These are phyloP conservation scores for Phlebiopsis gigantea DNA, from an alignment of 768 basidiomycete species.

Conservation along the genomic window DNA sequence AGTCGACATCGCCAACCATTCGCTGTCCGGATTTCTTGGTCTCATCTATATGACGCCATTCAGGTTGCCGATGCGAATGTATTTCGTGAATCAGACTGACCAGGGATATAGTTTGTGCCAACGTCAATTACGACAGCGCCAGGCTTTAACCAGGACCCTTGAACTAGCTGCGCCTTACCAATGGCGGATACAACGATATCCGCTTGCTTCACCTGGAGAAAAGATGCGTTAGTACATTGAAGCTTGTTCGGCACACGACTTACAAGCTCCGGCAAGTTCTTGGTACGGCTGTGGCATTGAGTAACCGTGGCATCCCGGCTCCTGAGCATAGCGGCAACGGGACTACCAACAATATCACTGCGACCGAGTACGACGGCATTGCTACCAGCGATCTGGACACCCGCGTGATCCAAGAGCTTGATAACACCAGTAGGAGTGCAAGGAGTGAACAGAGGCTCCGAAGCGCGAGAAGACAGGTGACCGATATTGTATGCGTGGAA, in stretches of 20 bases:
- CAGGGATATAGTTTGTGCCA: constrained; percentile 93
- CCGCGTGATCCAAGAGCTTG: constrained; percentile 84
- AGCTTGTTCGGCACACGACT: constrained; percentile 21
- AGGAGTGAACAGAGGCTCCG: constrained; percentile 84
- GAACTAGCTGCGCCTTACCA: constrained; percentile 84
- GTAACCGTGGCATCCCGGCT: constrained; percentile 94
- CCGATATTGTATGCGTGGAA: constrained; percentile 99
- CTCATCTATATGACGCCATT: constrained; percentile 44
- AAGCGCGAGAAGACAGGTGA: constrained; percentile 84
- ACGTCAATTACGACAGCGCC: constrained; percentile 97
- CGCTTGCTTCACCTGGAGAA: constrained; percentile 65
- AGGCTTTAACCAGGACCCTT: constrained; percentile 92
- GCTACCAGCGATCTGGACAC: constrained; percentile 68
- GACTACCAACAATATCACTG: constrained; percentile 96
- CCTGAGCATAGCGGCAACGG: constrained; percentile 86
- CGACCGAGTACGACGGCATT: constrained; percentile 92
- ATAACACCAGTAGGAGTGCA: constrained; percentile 96
- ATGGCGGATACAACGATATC: constrained; percentile 98
- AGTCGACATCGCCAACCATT: constrained; percentile 95
- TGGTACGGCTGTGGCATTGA: constrained; percentile 92
- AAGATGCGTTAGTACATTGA: not conserved
- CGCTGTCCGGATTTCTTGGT: constrained; percentile 94
- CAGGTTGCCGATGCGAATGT: not conserved
- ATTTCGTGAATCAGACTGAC: constrained; percentile 33
- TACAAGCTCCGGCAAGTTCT: constrained; percentile 75